These are phyloP conservation scores for Candida coleopterorum DNA, from an alignment of 805 yeast genomes.

Conservation along the genomic window DNA sequence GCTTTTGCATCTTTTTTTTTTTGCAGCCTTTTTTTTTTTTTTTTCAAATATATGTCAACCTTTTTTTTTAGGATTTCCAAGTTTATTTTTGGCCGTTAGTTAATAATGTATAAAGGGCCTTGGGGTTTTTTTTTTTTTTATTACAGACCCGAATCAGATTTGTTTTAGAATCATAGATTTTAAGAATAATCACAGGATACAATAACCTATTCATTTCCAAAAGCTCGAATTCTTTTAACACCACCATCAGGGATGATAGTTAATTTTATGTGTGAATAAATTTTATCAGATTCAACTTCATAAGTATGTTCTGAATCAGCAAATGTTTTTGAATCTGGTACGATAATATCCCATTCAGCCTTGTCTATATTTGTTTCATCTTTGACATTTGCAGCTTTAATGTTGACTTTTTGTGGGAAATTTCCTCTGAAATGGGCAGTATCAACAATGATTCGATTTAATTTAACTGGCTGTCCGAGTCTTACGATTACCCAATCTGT, in stretches of 20 bases:
- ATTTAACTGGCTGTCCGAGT: constrained; percentile 61
- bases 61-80: no score
- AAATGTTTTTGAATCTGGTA: constrained; percentile 66
- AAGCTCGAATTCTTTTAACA: constrained; percentile 81
- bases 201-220: constrained; percentile 44
- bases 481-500: constrained; percentile 87
- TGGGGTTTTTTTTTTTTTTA: no score
- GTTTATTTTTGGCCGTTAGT: no score
- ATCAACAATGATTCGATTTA: constrained; percentile 66
- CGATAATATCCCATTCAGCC: constrained; percentile 58
- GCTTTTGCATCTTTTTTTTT: no score
- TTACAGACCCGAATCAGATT: no score
- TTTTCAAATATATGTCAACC: no score
- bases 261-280: constrained; percentile 66
- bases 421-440: constrained; percentile 95
- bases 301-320: constrained; percentile 78
- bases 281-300: constrained; percentile 23
- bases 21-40: no score
- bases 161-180: no score
- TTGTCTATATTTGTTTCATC: constrained; percentile 40
- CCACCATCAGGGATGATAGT: constrained; percentile 97
- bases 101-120: no score
- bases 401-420: constrained; percentile 74
- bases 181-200: no score
- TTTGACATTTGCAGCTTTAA: constrained; percentile 52